Conservation (phyloP, 148 eudicot genomes). For the Rhododendron mucronatum region DNA sequence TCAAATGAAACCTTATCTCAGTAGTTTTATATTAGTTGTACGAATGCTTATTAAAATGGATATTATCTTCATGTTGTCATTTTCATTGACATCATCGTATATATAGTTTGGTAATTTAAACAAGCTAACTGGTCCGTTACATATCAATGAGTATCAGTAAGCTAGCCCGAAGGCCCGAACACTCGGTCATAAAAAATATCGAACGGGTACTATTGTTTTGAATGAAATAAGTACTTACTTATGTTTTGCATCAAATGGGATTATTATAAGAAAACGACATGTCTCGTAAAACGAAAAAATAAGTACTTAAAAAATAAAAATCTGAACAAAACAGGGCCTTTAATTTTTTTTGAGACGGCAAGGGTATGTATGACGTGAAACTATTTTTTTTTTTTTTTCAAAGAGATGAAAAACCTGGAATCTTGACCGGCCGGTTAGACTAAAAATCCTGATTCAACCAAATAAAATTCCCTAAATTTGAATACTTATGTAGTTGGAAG, state of each 20-base stretch:
- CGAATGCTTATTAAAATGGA: background rate
- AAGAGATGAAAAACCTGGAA: background rate
- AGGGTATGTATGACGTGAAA: background rate
- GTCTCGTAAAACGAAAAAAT: too few relatives aligned
- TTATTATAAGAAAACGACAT: too few relatives aligned
- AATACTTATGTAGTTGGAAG: background rate
- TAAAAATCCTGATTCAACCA: background rate
- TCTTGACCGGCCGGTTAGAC: background rate
- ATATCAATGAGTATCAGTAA: background rate
- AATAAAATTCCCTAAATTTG: background rate
- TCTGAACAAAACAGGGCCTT: too few relatives aligned
- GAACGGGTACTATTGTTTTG: background rate
- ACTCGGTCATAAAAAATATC: background rate
- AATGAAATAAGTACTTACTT: too few relatives aligned
- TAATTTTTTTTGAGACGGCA: background rate
- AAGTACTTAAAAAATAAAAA: too few relatives aligned
- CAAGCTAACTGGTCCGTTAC: background rate
- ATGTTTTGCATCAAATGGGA: too few relatives aligned
- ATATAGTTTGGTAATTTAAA: background rate
- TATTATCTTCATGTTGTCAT: background rate
- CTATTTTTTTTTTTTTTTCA: background rate
- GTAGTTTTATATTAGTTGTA: background rate
- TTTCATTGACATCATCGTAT: background rate
- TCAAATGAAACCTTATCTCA: background rate
- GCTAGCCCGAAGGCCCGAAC: background rate